Percentiles rank a stretch among this genome's conserved stretches.
These are phyloP conservation scores for Phytophthora citricola DNA, from an alignment of 352 stramenopile genomes.

Conservation along the genomic window DNA sequence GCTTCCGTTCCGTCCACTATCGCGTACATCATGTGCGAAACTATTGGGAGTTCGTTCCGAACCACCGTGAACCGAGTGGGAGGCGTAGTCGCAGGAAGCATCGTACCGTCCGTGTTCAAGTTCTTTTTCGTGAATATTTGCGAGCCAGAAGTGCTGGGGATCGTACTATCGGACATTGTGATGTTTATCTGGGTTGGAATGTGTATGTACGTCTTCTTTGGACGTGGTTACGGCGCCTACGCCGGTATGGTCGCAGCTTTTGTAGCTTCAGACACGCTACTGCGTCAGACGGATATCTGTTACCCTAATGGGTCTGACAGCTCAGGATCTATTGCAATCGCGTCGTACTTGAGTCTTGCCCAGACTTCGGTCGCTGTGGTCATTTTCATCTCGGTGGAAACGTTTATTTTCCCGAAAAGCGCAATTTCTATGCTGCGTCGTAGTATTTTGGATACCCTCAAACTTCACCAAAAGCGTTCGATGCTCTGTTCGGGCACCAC, in stretches of 20 bases:
- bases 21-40: conserved; percentile 83
- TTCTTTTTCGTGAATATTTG: conserved; percentile 87
- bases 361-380: conserved; percentile 82
- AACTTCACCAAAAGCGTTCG: conserved; percentile 68
- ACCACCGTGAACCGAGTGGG: conserved; percentile 86
- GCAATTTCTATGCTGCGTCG: conserved; percentile 62
- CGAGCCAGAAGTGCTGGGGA: conserved; percentile 41
- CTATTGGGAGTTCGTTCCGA: conserved; percentile 81
- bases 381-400: conserved; percentile 80
- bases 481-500: conserved; percentile 76
- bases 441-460: conserved; percentile 81
- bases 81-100: conserved; percentile 81
- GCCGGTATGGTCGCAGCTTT: conserved; percentile 78
- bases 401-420: conserved; percentile 73
- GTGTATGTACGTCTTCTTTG: conserved; percentile 82
- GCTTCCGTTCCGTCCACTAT: conserved; percentile 64
- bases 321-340: conserved; percentile 60
- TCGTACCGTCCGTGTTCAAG: conserved; percentile 85
- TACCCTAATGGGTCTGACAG: conserved; percentile 47
- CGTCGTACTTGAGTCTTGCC: conserved; percentile 79
- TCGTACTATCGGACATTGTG: conserved; percentile 54
- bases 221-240: conserved; percentile 73
- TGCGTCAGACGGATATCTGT: conserved; percentile 70
- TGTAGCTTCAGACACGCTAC: conserved; percentile 66
- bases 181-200: conserved; percentile 79